phyloP scores from a whole-genome alignment of 768 basidiomycete genomes.

The Termitomyces sp. region DNA sequence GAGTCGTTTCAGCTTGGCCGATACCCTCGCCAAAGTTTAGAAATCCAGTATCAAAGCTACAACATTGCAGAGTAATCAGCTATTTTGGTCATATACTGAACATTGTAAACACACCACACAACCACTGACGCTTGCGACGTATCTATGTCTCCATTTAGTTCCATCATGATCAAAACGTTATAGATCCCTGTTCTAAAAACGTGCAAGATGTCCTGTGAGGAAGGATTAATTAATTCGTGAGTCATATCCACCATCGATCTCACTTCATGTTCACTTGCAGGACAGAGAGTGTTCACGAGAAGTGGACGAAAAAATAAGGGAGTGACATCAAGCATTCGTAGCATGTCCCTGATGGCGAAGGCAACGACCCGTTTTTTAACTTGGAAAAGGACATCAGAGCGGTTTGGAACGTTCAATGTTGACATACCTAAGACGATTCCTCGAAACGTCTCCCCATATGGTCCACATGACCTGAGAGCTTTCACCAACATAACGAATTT shows the following conservation, averaged over 20 bases:
- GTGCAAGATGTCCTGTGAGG: slow-evolving; percentile 38
- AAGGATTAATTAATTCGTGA: neutral
- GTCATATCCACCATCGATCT: neutral
- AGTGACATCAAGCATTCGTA: slow-evolving; percentile 48
- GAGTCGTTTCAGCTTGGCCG: neutral
- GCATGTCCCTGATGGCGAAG: slow-evolving; percentile 50
- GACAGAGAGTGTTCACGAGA: slow-evolving; percentile 28
- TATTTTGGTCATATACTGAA: neutral
- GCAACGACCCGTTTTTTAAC: slow-evolving; percentile 53
- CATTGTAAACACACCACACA: slow-evolving; percentile 43
- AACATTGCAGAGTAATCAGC: neutral
- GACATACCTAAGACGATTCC: slow-evolving; percentile 60
- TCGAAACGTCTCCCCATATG: slow-evolving; percentile 54
- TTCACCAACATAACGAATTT: slow-evolving; percentile 63
- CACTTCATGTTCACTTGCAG: slow-evolving; percentile 19
- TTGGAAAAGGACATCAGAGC: slow-evolving; percentile 21
- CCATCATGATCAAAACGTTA: slow-evolving; percentile 63
- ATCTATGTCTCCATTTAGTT: slow-evolving; percentile 55
- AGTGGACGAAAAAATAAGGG: slow-evolving; percentile 52
- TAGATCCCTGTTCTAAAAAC: slow-evolving; percentile 49
- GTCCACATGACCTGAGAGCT: slow-evolving; percentile 48
- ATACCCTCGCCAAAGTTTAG: neutral
- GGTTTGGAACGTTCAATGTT: neutral
- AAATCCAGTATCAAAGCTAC: slow-evolving; percentile 2
- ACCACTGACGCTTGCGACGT: slow-evolving; percentile 53